Base-by-base conservation (phyloP, 257 asterid genomes). In the Eustoma russellianum region DNA sequence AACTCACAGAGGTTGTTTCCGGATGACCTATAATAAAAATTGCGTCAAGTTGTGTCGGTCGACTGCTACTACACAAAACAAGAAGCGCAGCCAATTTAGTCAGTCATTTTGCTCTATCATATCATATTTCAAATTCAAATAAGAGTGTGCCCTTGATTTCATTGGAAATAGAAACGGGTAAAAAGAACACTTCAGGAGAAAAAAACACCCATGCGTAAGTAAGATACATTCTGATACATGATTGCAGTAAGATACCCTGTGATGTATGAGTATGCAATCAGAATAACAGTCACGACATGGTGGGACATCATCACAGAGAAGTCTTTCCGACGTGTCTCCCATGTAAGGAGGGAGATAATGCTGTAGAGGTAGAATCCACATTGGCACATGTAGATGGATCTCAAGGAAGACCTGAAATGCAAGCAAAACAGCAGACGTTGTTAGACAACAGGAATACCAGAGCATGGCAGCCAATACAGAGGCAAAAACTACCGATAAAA, bases 301-400 rank as follows among this genome's bases (percentile, higher is more conserved):
- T 91, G 98, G 56, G 92, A 75, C 94, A 91, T 84, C 95, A 87
- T 86, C 43, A 87, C 96, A 19, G 87, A 56, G 69, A 91, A 91
- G 60, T 91, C 96, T 74, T 86, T 91, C 62, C 98, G 60, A 11
- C 98, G 83, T 16, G 98, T 91, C 70, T 91, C 98, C 95, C 96
- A 87, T 33, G 80, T 63, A 50, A 91, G 78, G 46, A 87, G 96
- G 41, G 98, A 94, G 65, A 77, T 77, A 61, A 80, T 84, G 74
- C 96, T 75, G 57, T 84, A 87, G 59, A 64, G 47, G 80, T 91
- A 91, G 82, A 83, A 91, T 41, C 98, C 98, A 59, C 96, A 87
- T 73, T 91, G 92, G 71, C 96, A 91, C 94, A 87, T 83, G 74
- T 91, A 91, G 62, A 82, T 58, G 48, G 83, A 79, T 58, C 66